Percentiles rank a stretch among this genome's conserved stretches.
These are phyloP conservation scores for Spinellus fusiger DNA, from an alignment of 192 early-diverging fungal genomes.

Conservation along the genomic window DNA sequence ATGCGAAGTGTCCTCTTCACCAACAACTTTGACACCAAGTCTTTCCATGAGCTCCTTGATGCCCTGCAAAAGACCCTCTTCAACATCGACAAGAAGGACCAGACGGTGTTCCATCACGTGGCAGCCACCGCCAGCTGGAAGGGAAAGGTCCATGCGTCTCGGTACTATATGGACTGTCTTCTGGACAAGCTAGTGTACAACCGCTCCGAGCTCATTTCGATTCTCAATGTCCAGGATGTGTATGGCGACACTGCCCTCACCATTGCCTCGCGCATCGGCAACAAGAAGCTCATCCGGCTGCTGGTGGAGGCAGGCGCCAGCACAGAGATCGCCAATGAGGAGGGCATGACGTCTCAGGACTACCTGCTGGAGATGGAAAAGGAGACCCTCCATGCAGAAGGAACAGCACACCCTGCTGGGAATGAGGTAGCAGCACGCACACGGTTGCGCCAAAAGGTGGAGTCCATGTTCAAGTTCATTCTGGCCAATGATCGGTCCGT, in stretches of 20 bases:
- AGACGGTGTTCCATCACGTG: constrained; percentile 92
- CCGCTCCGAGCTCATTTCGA: constrained; percentile 72
- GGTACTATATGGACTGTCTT: constrained; percentile 89
- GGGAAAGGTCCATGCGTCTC: constrained; percentile 63
- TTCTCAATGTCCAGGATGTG: constrained; percentile 73
- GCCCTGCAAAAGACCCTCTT: constrained; percentile 71
- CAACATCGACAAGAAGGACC: constrained; percentile 68
- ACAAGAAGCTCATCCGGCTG: constrained; percentile 52
- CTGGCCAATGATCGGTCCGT: neutral
- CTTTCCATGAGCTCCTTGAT: constrained; percentile 69
- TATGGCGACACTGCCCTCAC: constrained; percentile 76
- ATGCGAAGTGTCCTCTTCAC: constrained; percentile 87
- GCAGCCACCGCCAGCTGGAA: constrained; percentile 62
- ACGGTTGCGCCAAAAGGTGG: constrained; percentile 7
- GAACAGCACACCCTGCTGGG: neutral
- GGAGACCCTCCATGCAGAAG: neutral
- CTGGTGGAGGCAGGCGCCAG: constrained; percentile 59
- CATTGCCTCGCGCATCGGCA: constrained; percentile 55
- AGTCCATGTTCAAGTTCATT: constrained; percentile 10
- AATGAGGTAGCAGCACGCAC: neutral
- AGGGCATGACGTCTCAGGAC: constrained; percentile 64
- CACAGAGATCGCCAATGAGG: constrained; percentile 56
- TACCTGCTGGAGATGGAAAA: constrained; percentile 15
- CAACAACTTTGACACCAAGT: constrained; percentile 81
- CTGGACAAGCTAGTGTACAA: constrained; percentile 62